Evolutionary conservation across 1,284 basidiomycete genomes (phyloP).

Genomic region (Cronartium ribicola): DNA sequence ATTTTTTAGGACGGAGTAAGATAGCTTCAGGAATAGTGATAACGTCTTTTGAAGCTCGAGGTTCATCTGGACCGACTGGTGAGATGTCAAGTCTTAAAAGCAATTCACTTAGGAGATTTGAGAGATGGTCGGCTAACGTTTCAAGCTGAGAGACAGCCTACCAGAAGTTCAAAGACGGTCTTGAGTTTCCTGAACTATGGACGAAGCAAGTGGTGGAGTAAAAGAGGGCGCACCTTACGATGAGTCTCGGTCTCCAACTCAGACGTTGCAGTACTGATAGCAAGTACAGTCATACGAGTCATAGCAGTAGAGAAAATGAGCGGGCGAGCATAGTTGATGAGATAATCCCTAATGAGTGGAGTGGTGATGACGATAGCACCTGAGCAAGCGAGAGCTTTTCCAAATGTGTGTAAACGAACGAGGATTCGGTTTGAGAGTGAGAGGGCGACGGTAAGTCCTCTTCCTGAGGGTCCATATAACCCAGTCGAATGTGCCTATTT

Average conservation of each 20-base stretch:
- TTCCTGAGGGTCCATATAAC: constrained; percentile 46
- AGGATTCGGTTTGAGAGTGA: constrained; percentile 43
- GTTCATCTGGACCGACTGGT: not conserved
- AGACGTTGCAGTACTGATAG: not conserved
- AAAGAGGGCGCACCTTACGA: constrained; percentile 2
- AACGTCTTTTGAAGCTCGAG: not conserved
- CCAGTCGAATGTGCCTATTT: constrained; percentile 51
- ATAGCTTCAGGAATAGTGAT: constrained; percentile 16
- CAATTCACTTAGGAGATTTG: constrained; percentile 1
- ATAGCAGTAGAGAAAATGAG: constrained; percentile 84
- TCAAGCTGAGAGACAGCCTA: constrained; percentile 24
- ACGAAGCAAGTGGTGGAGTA: not conserved
- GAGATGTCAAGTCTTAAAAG: constrained; percentile 7
- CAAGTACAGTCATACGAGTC: constrained; percentile 63
- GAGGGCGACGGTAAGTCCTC: constrained; percentile 11
- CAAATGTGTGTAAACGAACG: constrained; percentile 49
- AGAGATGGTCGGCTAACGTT: constrained; percentile 7
- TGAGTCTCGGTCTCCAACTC: constrained; percentile 35
- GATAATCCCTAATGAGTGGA: constrained; percentile 69
- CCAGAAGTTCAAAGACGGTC: not conserved
- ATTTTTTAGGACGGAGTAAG: not conserved
- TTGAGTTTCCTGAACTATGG: not conserved
- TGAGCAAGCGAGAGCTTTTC: constrained; percentile 45
- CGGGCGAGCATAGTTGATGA: constrained; percentile 87
- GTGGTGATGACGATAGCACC: constrained; percentile 74